Conservation (phyloP, 2,329 filamentous ascomycete genomes). For the Penicillium sp. region DNA sequence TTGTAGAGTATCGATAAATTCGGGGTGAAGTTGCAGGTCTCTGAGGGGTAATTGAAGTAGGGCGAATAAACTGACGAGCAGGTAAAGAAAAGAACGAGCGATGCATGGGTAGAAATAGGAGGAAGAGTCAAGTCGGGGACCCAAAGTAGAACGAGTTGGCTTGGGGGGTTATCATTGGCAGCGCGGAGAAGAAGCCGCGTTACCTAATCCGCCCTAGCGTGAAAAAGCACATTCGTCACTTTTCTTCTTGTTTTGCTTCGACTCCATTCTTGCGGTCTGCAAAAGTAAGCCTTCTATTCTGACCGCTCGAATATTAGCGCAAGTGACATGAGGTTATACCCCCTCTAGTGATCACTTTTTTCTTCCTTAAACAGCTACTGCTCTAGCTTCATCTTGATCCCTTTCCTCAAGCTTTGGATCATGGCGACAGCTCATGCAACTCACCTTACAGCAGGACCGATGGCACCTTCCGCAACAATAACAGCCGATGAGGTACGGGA, state of each 20-base stretch:
- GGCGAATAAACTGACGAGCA: slow-evolving; percentile 5
- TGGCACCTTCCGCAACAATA: slow-evolving; percentile 26
- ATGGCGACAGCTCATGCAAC: slow-evolving; percentile 33
- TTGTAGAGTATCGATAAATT: slow-evolving; percentile 13
- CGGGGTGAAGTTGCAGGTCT: neutral
- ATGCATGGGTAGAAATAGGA: slow-evolving; percentile 16
- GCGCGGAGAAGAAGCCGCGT: slow-evolving; percentile 2
- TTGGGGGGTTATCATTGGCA: neutral
- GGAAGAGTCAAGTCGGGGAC: neutral
- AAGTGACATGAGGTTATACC: slow-evolving; percentile 1
- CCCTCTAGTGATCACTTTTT: neutral
- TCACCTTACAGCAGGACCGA: slow-evolving; percentile 33
- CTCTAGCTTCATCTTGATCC: slow-evolving; percentile 7
- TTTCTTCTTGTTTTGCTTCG: slow-evolving; percentile 8
- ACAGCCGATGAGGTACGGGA: slow-evolving; percentile 61
- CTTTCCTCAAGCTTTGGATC: slow-evolving; percentile 12
- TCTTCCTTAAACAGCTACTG: neutral
- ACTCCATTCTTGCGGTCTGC: neutral
- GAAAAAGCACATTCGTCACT: slow-evolving; percentile 9
- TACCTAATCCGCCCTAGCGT: slow-evolving; percentile 20
- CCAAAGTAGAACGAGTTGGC: neutral
- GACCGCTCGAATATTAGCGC: neutral
- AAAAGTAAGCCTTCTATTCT: neutral
- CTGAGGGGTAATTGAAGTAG: slow-evolving; percentile 1
- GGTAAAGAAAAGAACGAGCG: slow-evolving; percentile 8